phyloP scores from a whole-genome alignment of 2,329 filamentous ascomycete species.

The Alternaria atra region DNA sequence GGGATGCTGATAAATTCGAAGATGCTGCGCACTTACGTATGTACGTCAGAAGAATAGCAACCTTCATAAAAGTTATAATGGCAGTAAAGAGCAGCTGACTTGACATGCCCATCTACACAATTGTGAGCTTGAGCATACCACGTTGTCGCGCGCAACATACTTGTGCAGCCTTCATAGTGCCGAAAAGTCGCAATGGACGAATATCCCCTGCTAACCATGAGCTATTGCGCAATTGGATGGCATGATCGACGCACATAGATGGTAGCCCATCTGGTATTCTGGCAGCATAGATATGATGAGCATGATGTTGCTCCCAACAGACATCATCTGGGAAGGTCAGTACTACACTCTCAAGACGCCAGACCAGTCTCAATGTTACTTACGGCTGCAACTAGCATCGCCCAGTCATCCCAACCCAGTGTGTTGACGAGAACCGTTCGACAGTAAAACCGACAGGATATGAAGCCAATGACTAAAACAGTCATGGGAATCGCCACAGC shows the following conservation, averaged over 20 bases:
- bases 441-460: constrained; percentile 36
- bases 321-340: constrained; percentile 19
- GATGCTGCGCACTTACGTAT: constrained; percentile 18
- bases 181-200: constrained; percentile 21
- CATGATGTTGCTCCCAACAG: constrained; percentile 39
- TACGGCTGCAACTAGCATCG: constrained; percentile 39
- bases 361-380: neutral
- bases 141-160: constrained; percentile 7
- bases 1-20: rapidly evolving
- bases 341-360: too few species aligned
- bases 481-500: constrained; percentile 36
- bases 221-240: neutral
- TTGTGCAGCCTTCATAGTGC: constrained; percentile 30
- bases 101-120: constrained; percentile 33
- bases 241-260: constrained; percentile 30
- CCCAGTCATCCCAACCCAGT: constrained; percentile 41
- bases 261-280: constrained; percentile 40
- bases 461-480: constrained; percentile 24
- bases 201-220: constrained; percentile 32
- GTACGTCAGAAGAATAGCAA: constrained; percentile 36
- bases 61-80: constrained; percentile 38
- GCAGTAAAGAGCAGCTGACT: constrained; percentile 35
- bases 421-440: constrained; percentile 35
- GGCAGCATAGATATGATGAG: constrained; percentile 35
- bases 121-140: constrained; percentile 1